phyloP scores from a whole-genome alignment of 208 protist genomes.

The Trypanosoma platydactyli region DNA sequence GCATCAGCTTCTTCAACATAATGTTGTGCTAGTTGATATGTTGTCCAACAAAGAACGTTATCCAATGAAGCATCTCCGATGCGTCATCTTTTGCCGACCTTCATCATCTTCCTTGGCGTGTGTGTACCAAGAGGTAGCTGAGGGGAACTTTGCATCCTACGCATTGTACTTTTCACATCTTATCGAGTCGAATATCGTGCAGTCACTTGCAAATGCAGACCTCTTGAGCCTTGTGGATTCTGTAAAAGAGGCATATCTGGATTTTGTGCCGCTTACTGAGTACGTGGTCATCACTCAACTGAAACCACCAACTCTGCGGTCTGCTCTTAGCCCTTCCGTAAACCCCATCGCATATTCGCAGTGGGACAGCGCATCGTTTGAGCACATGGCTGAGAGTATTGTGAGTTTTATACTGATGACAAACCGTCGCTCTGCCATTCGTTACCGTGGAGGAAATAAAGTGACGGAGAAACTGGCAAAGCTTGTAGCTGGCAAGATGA shows the following conservation, averaged over 20 bases:
- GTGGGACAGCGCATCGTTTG: constrained; percentile 65
- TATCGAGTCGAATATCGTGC: constrained; percentile 68
- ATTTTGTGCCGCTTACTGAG: constrained; percentile 92
- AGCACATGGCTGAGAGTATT: constrained; percentile 76
- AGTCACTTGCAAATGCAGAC: constrained; percentile 95
- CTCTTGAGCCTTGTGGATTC: constrained; percentile 90
- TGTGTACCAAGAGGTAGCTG: constrained; percentile 91
- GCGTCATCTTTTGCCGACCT: constrained; percentile 91
- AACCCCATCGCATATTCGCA: constrained; percentile 82
- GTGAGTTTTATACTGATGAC: constrained; percentile 85
- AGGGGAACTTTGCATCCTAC: constrained; percentile 89
- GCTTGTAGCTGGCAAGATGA: constrained; percentile 76
- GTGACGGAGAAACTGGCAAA: constrained; percentile 73
- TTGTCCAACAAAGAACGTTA: constrained; percentile 87
- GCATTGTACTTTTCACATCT: constrained; percentile 94
- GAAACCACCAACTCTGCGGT: constrained; percentile 44
- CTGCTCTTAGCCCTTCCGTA: constrained; percentile 34
- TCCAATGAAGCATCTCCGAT: constrained; percentile 94
- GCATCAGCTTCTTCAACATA: constrained; percentile 96
- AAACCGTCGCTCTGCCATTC: constrained; percentile 81
- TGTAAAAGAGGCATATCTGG: constrained; percentile 94
- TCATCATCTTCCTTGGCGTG: constrained; percentile 80
- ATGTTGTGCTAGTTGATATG: constrained; percentile 97
- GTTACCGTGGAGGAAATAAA: constrained; percentile 69
- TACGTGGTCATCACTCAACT: constrained; percentile 74